phyloP scores from a whole-genome alignment of 164 flowering plant genomes.

The Vitis rupestris region DNA sequence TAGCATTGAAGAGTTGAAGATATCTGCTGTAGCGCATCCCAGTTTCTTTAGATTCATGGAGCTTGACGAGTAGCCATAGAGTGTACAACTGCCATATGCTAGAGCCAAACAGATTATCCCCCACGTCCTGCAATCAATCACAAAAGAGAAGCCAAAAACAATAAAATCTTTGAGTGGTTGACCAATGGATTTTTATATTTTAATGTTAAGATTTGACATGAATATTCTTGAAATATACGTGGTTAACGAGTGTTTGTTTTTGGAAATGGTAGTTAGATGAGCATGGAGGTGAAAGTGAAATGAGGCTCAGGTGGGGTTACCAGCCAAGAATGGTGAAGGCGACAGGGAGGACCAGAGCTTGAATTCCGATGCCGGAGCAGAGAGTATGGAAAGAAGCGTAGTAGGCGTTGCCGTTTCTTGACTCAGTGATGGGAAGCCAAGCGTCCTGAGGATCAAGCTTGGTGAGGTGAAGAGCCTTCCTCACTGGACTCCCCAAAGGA shows the following conservation, averaged over 20 bases:
- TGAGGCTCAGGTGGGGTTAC: constrained; percentile 1
- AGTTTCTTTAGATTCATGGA: constrained; percentile 12
- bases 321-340: constrained; percentile 36
- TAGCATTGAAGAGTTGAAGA: constrained; percentile 13
- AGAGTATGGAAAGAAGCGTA: constrained; percentile 30
- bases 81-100: constrained; percentile 20
- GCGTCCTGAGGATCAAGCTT: constrained; percentile 25
- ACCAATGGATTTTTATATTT: too few species aligned
- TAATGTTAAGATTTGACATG: too few species aligned
- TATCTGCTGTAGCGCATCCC: constrained; percentile 19
- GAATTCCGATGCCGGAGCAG: constrained; percentile 31
- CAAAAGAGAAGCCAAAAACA: too few species aligned
- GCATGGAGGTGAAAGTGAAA: too few species aligned
- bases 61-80: constrained; percentile 13
- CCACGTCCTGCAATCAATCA: constrained; percentile 11
- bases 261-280: too few species aligned
- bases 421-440: constrained; percentile 35
- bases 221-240: too few species aligned
- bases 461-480: constrained; percentile 10
- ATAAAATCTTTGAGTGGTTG: too few species aligned
- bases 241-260: too few species aligned
- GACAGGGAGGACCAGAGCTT: constrained; percentile 30
- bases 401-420: constrained; percentile 29
- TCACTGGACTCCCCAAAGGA: constrained; percentile 18
- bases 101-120: constrained; percentile 12